Conservation (phyloP, 148 eudicot species). For the Fagopyrum homotropicum region DNA sequence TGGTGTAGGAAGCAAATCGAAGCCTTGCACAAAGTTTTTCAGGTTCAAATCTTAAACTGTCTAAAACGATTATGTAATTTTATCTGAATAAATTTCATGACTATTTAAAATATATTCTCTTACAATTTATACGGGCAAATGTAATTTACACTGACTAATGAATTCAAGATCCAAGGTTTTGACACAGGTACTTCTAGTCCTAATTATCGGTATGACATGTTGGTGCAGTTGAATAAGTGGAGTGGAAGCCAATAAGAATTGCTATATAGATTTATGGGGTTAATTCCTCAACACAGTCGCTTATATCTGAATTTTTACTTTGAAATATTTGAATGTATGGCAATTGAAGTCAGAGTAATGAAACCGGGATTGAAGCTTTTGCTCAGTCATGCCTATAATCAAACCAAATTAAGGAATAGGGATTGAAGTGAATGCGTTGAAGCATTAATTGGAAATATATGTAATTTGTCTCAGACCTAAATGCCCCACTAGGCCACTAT, state of each 20-base stretch:
- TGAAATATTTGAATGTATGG: neutral
- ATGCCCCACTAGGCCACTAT: no score
- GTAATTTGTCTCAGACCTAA: no score
- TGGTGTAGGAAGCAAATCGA: slow-evolving; percentile 99
- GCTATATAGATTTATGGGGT: neutral
- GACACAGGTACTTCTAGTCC: slow-evolving; percentile 44
- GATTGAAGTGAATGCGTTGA: neutral
- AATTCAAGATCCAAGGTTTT: slow-evolving; percentile 46
- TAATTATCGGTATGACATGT: neutral
- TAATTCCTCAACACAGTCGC: neutral
- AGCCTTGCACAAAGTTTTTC: slow-evolving; percentile 99
- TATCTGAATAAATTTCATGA: slow-evolving; percentile 5
- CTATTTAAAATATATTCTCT: slow-evolving; percentile 18
- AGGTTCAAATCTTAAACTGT: slow-evolving; percentile 75
- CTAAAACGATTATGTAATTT: slow-evolving; percentile 32
- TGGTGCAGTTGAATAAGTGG: neutral
- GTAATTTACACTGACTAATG: slow-evolving; percentile 45
- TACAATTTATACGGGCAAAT: slow-evolving; percentile 22
- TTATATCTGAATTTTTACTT: neutral
- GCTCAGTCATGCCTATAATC: neutral
- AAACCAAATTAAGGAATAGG: neutral
- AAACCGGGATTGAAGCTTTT: neutral
- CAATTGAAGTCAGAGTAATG: neutral
- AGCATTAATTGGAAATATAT: neutral
- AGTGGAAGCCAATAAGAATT: neutral